Percentiles rank a stretch among this genome's conserved stretches.
Conservation (phyloP, 768 basidiomycete species). For the Auricularia sp. region DNA sequence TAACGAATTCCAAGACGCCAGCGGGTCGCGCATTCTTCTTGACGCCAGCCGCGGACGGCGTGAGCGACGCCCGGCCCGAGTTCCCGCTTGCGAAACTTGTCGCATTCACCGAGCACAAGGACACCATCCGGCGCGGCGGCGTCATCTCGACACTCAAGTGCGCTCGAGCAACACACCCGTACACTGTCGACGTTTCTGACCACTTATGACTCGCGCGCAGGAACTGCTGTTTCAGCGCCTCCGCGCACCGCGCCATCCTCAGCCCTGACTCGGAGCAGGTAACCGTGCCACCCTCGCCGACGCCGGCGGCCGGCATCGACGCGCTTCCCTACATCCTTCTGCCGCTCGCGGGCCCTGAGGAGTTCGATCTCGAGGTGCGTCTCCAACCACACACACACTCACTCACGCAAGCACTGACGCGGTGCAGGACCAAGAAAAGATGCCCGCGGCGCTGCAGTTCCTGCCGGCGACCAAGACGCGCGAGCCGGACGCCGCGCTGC, state of each 20-base stretch:
- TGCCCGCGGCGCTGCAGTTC: conserved; percentile 79
- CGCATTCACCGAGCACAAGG: conserved; percentile 81
- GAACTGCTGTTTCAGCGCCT: conserved; percentile 65
- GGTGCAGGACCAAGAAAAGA: conserved; percentile 64
- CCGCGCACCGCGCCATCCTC: conserved; percentile 62
- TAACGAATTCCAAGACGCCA: conserved; percentile 40
- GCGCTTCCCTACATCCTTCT: conserved; percentile 76
- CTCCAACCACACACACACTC: not conserved
- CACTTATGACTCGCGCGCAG: conserved; percentile 28
- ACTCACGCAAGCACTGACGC: too few relatives aligned
- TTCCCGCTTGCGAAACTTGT: conserved; percentile 78
- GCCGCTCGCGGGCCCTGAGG: conserved; percentile 90
- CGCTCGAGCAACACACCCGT: conserved; percentile 13
- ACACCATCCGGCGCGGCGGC: conserved; percentile 78
- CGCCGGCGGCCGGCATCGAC: conserved; percentile 65
- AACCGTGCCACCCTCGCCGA: conserved; percentile 46
- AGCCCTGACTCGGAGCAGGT: conserved; percentile 49
- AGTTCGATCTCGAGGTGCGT: conserved; percentile 79
- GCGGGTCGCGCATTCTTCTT: conserved; percentile 73
- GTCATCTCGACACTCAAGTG: conserved; percentile 84
- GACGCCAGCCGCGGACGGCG: conserved; percentile 38
- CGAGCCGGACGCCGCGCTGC: conserved; percentile 65
- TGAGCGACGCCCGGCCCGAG: conserved; percentile 38
- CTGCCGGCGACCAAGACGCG: conserved; percentile 75
- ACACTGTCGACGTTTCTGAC: not conserved